Base-by-base conservation (phyloP, 257 asterid species). In the Leptodermis oblonga region DNA sequence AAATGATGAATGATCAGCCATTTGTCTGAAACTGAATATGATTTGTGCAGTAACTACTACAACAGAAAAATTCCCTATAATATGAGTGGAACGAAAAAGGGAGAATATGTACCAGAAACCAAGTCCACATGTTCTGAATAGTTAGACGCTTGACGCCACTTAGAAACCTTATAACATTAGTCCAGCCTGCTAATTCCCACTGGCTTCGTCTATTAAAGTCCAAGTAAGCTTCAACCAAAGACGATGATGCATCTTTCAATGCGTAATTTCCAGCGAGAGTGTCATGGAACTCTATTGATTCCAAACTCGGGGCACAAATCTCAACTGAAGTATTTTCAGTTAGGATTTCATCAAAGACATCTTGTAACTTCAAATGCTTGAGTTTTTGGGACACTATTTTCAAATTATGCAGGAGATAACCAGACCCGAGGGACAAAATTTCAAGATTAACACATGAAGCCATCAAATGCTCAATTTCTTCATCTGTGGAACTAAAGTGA, bases 141-240 rank as follows among this genome's bases (percentile, higher is more conserved):
- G 55, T 46, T 46, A 65, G n/a, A 33, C 25, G 51, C 39, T 52
- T 37, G 36, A 68, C 62, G 23, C 52, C 52, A 36, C 25, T 3
- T 3, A 49, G 39, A 18, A 30, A 36, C 7, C 62, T 68, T 3
- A 68, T 36, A 3, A 68, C 4, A 14, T 13, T 52, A 12, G 34
- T 34, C 72, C 63, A 68, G 9, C 18, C 36, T 0, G 36, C 39
- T 6, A 67, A 52, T 14, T 11, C 49, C 37, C 10, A 20, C 62
- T 15, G 2, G 13, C 15, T 6, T 33, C 62, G 6, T 15, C 4
- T 2, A n/a, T 4, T 0, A 52, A 68, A 68, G 18, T 5, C 11
- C 34, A 68, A 51, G 14, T 52, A n/a, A 55, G 64, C 72, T 52
- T 52, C 63, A 25, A 52, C 48, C 72, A 53, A 37, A 34, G 62